Evolutionary conservation across 768 basidiomycete genomes (phyloP).

Genomic region (Nidularia pulvinata): DNA sequence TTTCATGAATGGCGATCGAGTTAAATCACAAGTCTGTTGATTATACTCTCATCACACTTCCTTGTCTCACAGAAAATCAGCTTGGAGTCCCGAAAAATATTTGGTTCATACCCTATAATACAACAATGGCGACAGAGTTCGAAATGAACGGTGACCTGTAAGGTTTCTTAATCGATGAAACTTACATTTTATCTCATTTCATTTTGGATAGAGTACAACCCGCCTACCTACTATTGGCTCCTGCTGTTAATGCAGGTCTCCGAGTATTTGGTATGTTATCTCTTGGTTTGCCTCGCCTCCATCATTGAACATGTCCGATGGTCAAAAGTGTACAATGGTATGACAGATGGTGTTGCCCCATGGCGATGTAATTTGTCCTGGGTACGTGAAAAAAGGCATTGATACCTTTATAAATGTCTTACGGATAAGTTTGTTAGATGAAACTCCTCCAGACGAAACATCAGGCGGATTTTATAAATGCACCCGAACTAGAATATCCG

Average conservation of each 20-base stretch:
- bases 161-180: neutral
- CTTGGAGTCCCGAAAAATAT: no score
- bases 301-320: neutral
- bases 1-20: no score
- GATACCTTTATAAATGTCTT: neutral
- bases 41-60: no score
- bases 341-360: neutral
- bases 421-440: neutral
- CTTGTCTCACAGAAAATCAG: no score
- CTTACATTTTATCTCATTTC: neutral
- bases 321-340: neutral
- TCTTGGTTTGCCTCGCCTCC: neutral
- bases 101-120: no score
- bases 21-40: no score
- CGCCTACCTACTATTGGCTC: neutral
- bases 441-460: neutral
- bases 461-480: neutral
- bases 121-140: no score
- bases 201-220: neutral
- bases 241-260: neutral
- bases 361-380: neutral
- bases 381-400: neutral
- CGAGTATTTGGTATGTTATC: neutral
- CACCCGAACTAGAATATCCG: neutral
- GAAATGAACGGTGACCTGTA: neutral